Evolutionary conservation across 192 early-diverging fungal species (phyloP).

Genomic region (Cetraspora pellucida): DNA sequence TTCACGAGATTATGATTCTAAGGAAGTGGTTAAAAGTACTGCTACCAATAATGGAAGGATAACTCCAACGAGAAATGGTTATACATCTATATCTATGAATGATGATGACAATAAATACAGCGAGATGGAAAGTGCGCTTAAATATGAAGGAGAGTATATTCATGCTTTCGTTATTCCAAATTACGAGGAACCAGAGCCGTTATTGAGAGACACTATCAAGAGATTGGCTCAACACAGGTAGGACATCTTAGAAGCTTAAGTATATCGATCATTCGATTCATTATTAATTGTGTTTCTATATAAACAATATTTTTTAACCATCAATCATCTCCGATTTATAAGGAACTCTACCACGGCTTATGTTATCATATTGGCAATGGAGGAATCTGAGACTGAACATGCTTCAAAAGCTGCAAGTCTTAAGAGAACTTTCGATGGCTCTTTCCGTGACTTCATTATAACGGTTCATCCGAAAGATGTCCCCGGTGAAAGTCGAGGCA

Average conservation of each 20-base stretch:
- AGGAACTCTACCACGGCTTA: conserved; percentile 53
- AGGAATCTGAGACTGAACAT: conserved; percentile 63
- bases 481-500: conserved; percentile 72
- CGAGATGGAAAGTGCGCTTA: conserved; percentile 43
- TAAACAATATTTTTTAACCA: background rate
- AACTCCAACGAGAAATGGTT: conserved; percentile 4
- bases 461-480: conserved; percentile 68
- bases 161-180: conserved; percentile 76
- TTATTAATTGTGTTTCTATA: background rate
- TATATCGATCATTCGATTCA: too few species aligned
- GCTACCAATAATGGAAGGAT: conserved; percentile 17
- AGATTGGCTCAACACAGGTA: conserved; percentile 67
- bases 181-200: conserved; percentile 69
- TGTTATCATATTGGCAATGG: conserved; percentile 75
- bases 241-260: background rate
- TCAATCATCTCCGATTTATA: background rate
- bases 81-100: background rate
- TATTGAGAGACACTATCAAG: conserved; percentile 71
- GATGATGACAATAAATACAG: conserved; percentile 9
- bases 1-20: background rate
- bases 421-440: conserved; percentile 54
- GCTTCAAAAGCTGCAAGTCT: conserved; percentile 59
- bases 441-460: conserved; percentile 69
- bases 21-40: conserved; percentile 8
- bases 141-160: conserved; percentile 45